These are phyloP conservation scores for Diplodia intermedia DNA, from an alignment of 2,329 filamentous ascomycete species.

Conservation along the genomic window DNA sequence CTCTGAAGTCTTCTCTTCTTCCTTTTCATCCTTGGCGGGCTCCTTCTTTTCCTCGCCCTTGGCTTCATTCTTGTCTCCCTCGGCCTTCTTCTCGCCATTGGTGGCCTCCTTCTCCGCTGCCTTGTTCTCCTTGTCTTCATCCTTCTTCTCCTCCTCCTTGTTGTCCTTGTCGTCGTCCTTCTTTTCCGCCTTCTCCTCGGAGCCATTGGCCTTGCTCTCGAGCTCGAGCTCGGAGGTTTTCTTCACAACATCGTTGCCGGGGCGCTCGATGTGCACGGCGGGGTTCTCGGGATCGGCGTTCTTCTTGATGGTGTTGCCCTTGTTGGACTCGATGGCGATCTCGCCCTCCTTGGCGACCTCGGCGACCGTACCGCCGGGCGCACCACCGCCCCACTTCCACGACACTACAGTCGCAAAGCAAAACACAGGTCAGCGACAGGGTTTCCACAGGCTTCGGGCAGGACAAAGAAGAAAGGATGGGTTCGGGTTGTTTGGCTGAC, in stretches of 20 bases:
- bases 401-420: slow-evolving; percentile 56
- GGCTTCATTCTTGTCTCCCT: slow-evolving; percentile 41
- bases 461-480: background rate
- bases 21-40: slow-evolving; percentile 42
- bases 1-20: slow-evolving; percentile 36
- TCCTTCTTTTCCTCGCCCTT: slow-evolving; percentile 45
- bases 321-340: slow-evolving; percentile 65
- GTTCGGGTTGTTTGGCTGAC: background rate
- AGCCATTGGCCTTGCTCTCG: slow-evolving; percentile 53
- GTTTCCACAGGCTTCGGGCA: background rate
- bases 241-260: slow-evolving; percentile 71
- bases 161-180: slow-evolving; percentile 42
- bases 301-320: slow-evolving; percentile 69
- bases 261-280: slow-evolving; percentile 64
- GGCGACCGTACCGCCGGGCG: slow-evolving; percentile 63
- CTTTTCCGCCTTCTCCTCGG: slow-evolving; percentile 37
- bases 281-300: slow-evolving; percentile 67
- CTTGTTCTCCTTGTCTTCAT: slow-evolving; percentile 39
- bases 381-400: slow-evolving; percentile 65
- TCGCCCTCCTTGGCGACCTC: slow-evolving; percentile 65
- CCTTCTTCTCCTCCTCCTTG: slow-evolving; percentile 47
- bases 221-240: slow-evolving; percentile 66
- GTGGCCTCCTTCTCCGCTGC: slow-evolving; percentile 44
- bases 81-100: slow-evolving; percentile 39
- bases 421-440: background rate